Evolutionary conservation across 768 basidiomycete genomes (phyloP).

Genomic region (Dioszegia hungarica): DNA sequence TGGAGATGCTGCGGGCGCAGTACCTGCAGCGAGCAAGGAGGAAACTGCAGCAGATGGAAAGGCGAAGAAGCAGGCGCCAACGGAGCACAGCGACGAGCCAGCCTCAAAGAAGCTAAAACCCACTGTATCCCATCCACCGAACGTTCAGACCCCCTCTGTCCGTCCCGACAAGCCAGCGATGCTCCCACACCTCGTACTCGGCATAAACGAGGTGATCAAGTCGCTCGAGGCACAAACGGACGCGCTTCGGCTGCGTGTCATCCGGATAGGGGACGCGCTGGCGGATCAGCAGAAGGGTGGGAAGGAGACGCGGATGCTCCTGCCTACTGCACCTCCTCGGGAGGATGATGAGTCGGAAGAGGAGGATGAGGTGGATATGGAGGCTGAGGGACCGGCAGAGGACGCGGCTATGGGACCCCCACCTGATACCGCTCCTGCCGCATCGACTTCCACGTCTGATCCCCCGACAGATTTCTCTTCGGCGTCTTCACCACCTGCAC

Average conservation of each 20-base stretch:
- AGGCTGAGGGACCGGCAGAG: background rate
- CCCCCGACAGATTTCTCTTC: too few relatives aligned
- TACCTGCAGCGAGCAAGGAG: too few relatives aligned
- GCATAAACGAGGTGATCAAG: constrained; percentile 47
- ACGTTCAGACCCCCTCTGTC: background rate
- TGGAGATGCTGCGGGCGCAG: too few relatives aligned
- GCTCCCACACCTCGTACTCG: constrained; percentile 36
- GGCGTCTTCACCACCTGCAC: background rate
- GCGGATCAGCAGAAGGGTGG: constrained; percentile 12
- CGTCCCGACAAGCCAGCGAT: constrained; percentile 23
- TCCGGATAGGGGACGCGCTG: constrained; percentile 27
- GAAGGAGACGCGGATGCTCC: background rate
- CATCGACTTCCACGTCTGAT: too few relatives aligned
- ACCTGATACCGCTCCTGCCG: too few relatives aligned
- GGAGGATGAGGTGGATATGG: constrained; percentile 6
- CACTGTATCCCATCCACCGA: background rate
- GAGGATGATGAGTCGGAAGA: constrained; percentile 4
- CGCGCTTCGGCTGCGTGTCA: constrained; percentile 26
- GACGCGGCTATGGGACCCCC: too few relatives aligned
- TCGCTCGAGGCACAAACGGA: constrained; percentile 36
- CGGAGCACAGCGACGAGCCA: background rate
- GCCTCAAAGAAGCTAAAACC: background rate
- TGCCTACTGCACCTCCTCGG: constrained; percentile 19
- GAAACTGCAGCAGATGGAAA: background rate
- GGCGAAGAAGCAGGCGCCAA: background rate